Conservation (phyloP, 2,329 filamentous ascomycete species). For the Xylariaceae sp. region DNA sequence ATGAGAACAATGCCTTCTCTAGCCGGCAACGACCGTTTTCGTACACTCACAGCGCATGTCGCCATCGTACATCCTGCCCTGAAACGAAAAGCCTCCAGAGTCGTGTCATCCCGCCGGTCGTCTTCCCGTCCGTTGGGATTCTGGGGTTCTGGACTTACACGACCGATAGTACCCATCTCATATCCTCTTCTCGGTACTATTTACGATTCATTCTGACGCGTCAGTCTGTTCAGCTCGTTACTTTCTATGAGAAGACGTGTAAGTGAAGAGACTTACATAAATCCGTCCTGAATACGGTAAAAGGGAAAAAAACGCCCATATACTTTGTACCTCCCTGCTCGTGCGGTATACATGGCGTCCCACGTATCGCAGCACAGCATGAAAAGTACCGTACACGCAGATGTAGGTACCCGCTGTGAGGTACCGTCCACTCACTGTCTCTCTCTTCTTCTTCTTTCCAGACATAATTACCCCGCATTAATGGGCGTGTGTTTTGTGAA, state of each 20-base stretch:
- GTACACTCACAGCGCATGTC: background rate
- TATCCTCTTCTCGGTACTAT: too few relatives aligned
- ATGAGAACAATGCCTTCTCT: background rate
- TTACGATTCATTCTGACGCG: background rate
- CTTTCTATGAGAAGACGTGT: background rate
- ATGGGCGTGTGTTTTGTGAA: background rate
- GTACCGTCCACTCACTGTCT: too few relatives aligned
- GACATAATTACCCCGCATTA: background rate
- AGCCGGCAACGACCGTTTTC: background rate
- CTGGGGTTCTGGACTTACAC: background rate
- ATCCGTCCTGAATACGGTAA: too few relatives aligned
- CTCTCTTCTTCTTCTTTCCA: too few relatives aligned
- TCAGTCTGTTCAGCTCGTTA: background rate
- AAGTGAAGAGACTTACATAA: background rate
- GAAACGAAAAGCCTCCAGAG: background rate
- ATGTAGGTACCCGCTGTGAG: too few relatives aligned
- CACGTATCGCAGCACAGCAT: background rate
- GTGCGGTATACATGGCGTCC: background rate
- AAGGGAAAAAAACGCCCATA: background rate
- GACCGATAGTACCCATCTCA: too few relatives aligned
- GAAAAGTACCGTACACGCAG: background rate
- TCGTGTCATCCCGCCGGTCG: background rate
- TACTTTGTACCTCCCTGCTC: background rate
- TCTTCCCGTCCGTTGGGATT: background rate
- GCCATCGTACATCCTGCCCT: too few relatives aligned